Conservation (phyloP, 2,329 filamentous ascomycete species). For the Aspergillus oerlinghausenensis region DNA sequence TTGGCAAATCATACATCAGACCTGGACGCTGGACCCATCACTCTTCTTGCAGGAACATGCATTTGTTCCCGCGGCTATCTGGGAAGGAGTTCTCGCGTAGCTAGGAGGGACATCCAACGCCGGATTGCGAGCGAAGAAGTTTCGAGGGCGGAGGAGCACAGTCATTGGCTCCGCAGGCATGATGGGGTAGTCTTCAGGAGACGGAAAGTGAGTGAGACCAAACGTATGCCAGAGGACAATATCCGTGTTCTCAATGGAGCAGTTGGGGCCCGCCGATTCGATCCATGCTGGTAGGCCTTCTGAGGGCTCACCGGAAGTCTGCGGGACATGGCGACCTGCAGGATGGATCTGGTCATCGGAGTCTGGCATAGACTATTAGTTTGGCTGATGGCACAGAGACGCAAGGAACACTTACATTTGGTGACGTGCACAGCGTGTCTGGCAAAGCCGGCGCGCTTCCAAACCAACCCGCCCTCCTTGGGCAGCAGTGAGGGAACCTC, state of each 20-base stretch:
- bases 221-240: slow-evolving; percentile 94
- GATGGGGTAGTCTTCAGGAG: slow-evolving; percentile 85
- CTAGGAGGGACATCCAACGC: slow-evolving; percentile 75
- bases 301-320: slow-evolving; percentile 76
- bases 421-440: slow-evolving; percentile 85
- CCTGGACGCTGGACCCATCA: slow-evolving; percentile 36
- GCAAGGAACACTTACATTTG: slow-evolving; percentile 59
- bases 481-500: slow-evolving; percentile 76
- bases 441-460: slow-evolving; percentile 85
- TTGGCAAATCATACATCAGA: slow-evolving; percentile 26
- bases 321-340: slow-evolving; percentile 80
- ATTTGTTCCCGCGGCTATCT: slow-evolving; percentile 49
- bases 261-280: slow-evolving; percentile 56
- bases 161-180: slow-evolving; percentile 88
- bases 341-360: slow-evolving; percentile 77
- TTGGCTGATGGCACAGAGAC: slow-evolving; percentile 1
- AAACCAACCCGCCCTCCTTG: slow-evolving; percentile 75
- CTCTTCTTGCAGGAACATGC: slow-evolving; percentile 33
- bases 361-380: slow-evolving; percentile 47
- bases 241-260: slow-evolving; percentile 73
- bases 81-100: slow-evolving; percentile 67
- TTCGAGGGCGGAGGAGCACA: slow-evolving; percentile 69
- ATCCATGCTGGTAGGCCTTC: slow-evolving; percentile 73
- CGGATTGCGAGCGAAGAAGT: slow-evolving; percentile 79
- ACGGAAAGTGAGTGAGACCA: slow-evolving; percentile 81